A percentile compares a stretch with the other conserved stretches of the same genome.
These are phyloP conservation scores for Begonia loranthoides DNA, from an alignment of 306 rosid species.

Conservation along the genomic window DNA sequence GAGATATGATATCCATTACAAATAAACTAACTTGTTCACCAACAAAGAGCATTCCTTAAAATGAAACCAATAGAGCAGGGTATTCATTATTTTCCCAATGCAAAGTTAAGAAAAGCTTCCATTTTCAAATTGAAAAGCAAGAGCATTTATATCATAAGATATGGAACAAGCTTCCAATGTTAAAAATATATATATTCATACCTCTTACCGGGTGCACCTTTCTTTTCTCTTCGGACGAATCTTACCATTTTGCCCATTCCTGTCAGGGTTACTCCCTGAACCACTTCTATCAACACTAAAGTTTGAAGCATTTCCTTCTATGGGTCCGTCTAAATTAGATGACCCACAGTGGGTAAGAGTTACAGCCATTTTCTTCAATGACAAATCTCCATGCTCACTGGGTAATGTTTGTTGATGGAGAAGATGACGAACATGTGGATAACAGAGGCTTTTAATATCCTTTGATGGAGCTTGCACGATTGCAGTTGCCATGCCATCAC, in stretches of 20 bases:
- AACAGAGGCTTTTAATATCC: conserved; percentile 16
- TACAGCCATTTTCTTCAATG: conserved; percentile 41
- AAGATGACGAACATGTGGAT: conserved; percentile 29
- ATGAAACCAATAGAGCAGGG: too few relatives aligned
- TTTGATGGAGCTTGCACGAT: conserved; percentile 32
- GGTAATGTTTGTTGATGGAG: conserved; percentile 24
- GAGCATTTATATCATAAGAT: too few relatives aligned
- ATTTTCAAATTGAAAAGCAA: too few relatives aligned
- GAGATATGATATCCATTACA: too few relatives aligned
- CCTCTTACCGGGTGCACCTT: conserved; percentile 69
- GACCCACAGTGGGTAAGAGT: conserved; percentile 52
- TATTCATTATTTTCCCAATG: too few relatives aligned
- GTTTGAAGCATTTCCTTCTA: conserved; percentile 47
- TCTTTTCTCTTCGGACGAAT: conserved; percentile 69
- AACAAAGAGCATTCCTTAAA: too few relatives aligned
- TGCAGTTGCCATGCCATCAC: conserved; percentile 17
- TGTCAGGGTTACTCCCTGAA: conserved; percentile 68
- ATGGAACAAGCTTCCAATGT: conserved; percentile 1
- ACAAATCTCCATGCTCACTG: conserved; percentile 29
- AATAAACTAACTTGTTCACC: too few relatives aligned
- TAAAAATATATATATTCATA: conserved; percentile 12
- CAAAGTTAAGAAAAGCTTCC: too few relatives aligned
- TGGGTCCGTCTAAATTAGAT: conserved; percentile 39
- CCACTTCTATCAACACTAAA: conserved; percentile 50
- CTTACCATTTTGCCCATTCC: conserved; percentile 74